A percentile compares a stretch with the other conserved stretches of the same genome.
These are phyloP conservation scores for Calonectria leucothoes DNA, from an alignment of 2,329 filamentous ascomycete species.

Conservation along the genomic window DNA sequence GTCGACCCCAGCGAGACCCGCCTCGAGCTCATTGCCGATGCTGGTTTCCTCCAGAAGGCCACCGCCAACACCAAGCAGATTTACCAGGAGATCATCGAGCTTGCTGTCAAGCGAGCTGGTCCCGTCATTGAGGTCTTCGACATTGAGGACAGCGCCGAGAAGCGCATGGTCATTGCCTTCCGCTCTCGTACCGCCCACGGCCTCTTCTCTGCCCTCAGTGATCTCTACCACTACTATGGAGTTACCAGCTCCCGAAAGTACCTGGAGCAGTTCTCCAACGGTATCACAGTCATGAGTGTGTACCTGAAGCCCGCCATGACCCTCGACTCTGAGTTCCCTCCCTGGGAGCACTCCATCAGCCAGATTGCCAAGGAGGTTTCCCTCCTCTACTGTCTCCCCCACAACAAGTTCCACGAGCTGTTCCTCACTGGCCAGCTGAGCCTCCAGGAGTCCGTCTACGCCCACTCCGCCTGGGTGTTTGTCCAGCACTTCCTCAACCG, in stretches of 20 bases:
- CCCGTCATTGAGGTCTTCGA: constrained; percentile 99
- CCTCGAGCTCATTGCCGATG: constrained; percentile 91
- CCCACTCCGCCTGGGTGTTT: constrained; percentile 97
- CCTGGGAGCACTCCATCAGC: constrained; percentile 94
- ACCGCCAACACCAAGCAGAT: constrained; percentile 95
- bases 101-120: constrained; percentile 85
- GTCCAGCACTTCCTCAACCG: constrained; percentile 98
- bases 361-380: constrained; percentile 99
- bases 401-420: constrained; percentile 93
- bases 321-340: constrained; percentile 71
- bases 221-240: constrained; percentile 98
- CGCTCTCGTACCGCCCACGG: constrained; percentile 92
- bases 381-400: constrained; percentile 95
- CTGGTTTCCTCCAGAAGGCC: constrained; percentile 94
- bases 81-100: constrained; percentile 92
- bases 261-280: constrained; percentile 98
- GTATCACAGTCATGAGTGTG: constrained; percentile 95
- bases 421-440: constrained; percentile 90
- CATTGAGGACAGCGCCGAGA: constrained; percentile 90
- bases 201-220: constrained; percentile 93
- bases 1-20: constrained; percentile 84
- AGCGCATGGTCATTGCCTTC: constrained; percentile 94
- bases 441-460: constrained; percentile 96
- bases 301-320: constrained; percentile 83
- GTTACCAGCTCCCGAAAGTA: constrained; percentile 97